Evolutionary conservation across 345 rosid species (phyloP), one percentile per base, ranked within the genome.

Genomic region (Nasturtium officinale): DNA sequence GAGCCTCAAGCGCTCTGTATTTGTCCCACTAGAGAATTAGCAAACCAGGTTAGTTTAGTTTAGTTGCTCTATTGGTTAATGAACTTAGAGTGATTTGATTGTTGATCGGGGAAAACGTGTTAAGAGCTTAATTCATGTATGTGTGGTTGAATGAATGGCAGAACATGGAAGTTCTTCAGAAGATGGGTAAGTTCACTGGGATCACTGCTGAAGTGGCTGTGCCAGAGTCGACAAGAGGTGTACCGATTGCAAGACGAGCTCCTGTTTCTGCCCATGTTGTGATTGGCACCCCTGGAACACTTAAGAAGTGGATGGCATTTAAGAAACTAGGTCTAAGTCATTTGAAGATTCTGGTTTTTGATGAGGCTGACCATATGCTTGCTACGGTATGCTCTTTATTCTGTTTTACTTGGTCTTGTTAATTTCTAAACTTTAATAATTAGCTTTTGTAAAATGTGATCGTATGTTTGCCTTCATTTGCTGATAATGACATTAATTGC

Each of bases 291-390:
- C 97, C 99, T 62, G 99, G 99, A 37, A 95, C 99, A 2, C 71
- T 95, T 40, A 91, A 87, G 81, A 95, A 75, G 75, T 84, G 91
- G 87, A 86, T 89, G 82, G 46, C 96, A 0, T 62, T 18, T 5
- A 95, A 73, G 87, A 91, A 86, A 77, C 75, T 95, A 78, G 79
- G 87, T 42, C 58, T 78, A 16, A 60, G 29, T 67, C 79, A 9
- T 69, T 48, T 91, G 75, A 87, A 86, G 83, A 85, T 95, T 78
- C 96, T 95, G 57, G 98, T 95, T 59, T 95, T 91, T 81, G 98
- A 95, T 74, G 98, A 91, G 81, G 99, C 98, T 58, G 99, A 95
- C 82, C 98, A 90, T 78, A 95, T 95, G 99, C 80, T 95, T 67
- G 94, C 92, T 63, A 85, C 87, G 84, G 99, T 95, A 79, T 45